Evolutionary conservation across 1,139 yeast species (phyloP), one percentile per base, ranked within the genome.

Genomic region (Torulaspora pretoriensis): DNA sequence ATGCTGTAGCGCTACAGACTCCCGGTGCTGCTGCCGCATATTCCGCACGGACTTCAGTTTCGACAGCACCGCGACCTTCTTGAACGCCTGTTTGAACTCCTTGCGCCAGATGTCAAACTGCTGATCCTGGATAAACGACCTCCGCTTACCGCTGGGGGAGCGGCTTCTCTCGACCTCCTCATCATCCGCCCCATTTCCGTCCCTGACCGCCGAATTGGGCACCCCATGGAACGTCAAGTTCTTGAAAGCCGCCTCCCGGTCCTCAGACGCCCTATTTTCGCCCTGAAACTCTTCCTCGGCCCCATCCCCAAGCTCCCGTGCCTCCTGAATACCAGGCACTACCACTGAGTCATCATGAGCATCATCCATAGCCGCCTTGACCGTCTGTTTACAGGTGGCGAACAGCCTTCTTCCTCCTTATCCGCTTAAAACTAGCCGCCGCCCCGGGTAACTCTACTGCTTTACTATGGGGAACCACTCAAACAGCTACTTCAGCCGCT

Each of bases 61-160:
- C 7, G 64, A 60, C 13, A 61, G 43, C 2, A 53, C 53, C 8
- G 59, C 53, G 3, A 57, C 54, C 34, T 57, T 56, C 43, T 50
- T 55, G 34, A 61, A 56, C 10, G 64, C 62, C 29, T 56, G 52
- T 23, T 57, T 56, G 29, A 61, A 54, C 48, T 60, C 65, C 46
- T 54, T 59, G 25, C 56, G 56, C 65, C 65, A 60, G 13, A 54
- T 54, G 36, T 52, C 55, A 24, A 57, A 50, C 35, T 47, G 47
- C 33, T 37, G 48, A 23, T 46, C 51, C 32, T 38, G 42, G 2
- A 45, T 40, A 35, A 47, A 45, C 30, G 54, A 50, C 35, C 26
- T 45, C 38, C 49, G 25, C 28, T 32, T 35, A 24, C 56, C 62
- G 7, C 59, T 29, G 12, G 29, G 31, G 4, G 19, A 42, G 16